Percentiles rank a stretch among this genome's conserved stretches.
These are phyloP conservation scores for Allium sativum DNA, from an alignment of 106 monocot species.

Conservation along the genomic window DNA sequence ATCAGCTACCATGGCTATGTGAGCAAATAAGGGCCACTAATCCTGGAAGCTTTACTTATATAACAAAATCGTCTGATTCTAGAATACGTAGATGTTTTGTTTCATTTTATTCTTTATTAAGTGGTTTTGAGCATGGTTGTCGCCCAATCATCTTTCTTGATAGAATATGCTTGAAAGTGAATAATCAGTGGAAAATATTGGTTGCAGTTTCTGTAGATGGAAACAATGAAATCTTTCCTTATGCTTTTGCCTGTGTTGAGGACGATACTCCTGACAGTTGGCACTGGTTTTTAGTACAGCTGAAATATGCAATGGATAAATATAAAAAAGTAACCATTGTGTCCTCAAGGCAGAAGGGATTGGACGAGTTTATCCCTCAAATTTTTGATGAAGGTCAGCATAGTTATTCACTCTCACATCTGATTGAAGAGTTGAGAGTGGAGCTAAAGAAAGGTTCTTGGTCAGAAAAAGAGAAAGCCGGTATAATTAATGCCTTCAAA, in stretches of 20 bases:
- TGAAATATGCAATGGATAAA: conserved; percentile 41
- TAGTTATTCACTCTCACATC: conserved; percentile 37
- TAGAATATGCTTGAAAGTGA: conserved; percentile 41
- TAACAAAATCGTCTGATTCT: conserved; percentile 42
- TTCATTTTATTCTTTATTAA: conserved; percentile 54
- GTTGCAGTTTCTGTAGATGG: conserved; percentile 62
- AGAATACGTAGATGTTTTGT: conserved; percentile 56
- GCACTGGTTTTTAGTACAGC: conserved; percentile 71
- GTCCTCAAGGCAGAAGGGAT: conserved; percentile 41
- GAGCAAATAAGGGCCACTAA: conserved; percentile 68
- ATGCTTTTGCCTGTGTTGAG: conserved; percentile 48
- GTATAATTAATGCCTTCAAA: conserved; percentile 30
- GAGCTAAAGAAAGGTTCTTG: conserved; percentile 46
- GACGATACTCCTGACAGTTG: conserved; percentile 53
- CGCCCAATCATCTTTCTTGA: conserved; percentile 60
- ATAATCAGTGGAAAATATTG: conserved; percentile 47
- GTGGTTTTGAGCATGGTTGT: conserved; percentile 79
- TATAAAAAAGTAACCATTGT: conserved; percentile 46
- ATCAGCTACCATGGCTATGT: conserved; percentile 70
- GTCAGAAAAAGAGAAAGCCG: conserved; percentile 36
- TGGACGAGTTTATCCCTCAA: conserved; percentile 36
- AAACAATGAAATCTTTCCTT: conserved; percentile 56
- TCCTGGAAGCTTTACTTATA: conserved; percentile 53
- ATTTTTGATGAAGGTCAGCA: conserved; percentile 59
- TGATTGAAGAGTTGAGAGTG: conserved; percentile 57